These are phyloP conservation scores for Mycena belliarum DNA, from an alignment of 768 basidiomycete species.

Conservation along the genomic window DNA sequence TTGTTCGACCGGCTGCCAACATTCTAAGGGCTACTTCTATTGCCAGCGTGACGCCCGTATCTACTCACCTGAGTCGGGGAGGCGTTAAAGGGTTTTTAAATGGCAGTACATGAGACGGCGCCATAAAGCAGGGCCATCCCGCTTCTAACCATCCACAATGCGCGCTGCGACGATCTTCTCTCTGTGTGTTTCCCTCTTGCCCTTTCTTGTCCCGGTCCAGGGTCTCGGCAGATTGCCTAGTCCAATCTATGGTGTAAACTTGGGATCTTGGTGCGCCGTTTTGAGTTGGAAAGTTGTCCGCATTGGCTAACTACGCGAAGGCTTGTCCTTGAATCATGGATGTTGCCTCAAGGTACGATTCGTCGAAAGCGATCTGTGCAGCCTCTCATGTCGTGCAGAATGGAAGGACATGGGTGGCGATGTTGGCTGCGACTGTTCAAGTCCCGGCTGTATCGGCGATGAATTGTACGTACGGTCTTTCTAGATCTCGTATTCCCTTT, in stretches of 20 bases:
- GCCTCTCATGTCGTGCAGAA: conserved; percentile 38
- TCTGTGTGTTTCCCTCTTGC: neutral
- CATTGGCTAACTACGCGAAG: conserved; percentile 33
- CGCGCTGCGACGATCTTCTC: neutral
- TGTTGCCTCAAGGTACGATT: conserved; percentile 63
- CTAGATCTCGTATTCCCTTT: neutral
- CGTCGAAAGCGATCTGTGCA: too few species aligned
- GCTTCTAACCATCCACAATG: conserved; percentile 1
- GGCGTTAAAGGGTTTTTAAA: conserved; percentile 1
- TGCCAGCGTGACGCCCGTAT: neutral
- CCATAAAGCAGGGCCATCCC: neutral
- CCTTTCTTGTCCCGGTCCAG: neutral
- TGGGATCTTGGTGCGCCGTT: conserved; percentile 60
- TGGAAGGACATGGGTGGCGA: conserved; percentile 78
- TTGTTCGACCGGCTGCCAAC: neutral
- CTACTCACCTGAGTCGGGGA: neutral
- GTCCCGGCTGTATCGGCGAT: conserved; percentile 62
- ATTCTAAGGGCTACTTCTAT: neutral
- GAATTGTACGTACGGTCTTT: conserved; percentile 56
- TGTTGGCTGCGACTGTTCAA: conserved; percentile 52
- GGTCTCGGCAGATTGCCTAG: conserved; percentile 11
- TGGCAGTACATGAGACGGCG: conserved; percentile 1
- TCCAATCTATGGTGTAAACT: conserved; percentile 73
- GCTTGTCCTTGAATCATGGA: conserved; percentile 82
- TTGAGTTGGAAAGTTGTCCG: neutral